Conservation (phyloP, 306 rosid genomes). For the Glycyrrhiza uralensis region DNA sequence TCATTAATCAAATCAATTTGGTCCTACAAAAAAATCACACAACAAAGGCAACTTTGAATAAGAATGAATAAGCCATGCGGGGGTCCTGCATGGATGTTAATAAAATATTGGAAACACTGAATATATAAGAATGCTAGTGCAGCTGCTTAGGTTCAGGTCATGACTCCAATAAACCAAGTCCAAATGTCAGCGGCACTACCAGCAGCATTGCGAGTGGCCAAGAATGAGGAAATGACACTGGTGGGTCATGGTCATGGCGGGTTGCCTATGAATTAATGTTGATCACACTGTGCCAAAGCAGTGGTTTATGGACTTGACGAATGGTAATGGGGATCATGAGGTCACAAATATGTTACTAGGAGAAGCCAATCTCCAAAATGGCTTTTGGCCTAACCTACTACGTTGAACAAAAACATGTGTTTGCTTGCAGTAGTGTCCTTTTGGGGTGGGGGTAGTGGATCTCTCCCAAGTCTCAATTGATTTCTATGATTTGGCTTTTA, state of each 20-base stretch:
- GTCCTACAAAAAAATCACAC: slow-evolving; percentile 10
- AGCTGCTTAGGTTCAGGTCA: too few relatives aligned
- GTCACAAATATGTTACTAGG: slow-evolving; percentile 11
- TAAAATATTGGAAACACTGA: background rate
- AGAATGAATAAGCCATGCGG: too few relatives aligned
- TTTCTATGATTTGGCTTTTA: background rate
- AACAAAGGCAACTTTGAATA: background rate
- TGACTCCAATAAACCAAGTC: background rate
- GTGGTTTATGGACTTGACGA: background rate
- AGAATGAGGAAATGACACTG: background rate
- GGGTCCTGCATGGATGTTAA: too few relatives aligned
- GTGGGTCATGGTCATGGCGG: too few relatives aligned
- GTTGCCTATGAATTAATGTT: background rate
- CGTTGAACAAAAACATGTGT: background rate
- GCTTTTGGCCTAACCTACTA: slow-evolving; percentile 8
- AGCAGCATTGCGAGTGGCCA: background rate
- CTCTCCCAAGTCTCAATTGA: background rate
- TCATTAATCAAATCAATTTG: too few relatives aligned
- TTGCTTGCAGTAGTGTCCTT: background rate
- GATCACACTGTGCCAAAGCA: background rate
- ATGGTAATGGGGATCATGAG: background rate
- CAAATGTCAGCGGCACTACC: background rate
- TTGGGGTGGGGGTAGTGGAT: too few relatives aligned
- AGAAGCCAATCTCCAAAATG: background rate
- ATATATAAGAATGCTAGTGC: too few relatives aligned